Base-by-base conservation (phyloP, 1,284 basidiomycete species). In the Puccinia brachypodii region DNA sequence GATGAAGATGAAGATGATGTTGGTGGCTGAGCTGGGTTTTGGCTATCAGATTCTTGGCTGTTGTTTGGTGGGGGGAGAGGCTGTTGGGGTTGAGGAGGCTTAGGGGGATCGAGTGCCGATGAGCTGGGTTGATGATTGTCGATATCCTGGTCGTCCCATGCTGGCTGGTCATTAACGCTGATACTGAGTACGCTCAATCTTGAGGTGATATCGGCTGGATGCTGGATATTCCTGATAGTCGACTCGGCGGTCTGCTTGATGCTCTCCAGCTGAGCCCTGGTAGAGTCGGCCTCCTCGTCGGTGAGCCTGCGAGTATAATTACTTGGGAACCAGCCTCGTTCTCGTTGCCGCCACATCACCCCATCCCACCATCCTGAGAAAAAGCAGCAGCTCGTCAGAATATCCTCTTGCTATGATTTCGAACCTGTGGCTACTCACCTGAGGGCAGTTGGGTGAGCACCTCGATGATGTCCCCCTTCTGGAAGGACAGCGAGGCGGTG, bases 291-390 rank as follows among this genome's bases (percentile, higher is more conserved):
- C 85, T 95, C 94, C 83, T 92, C 91, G 83, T 94, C 92, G 38
- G 92, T 89, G 83, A 97, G 91, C 82, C 91, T 87, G 69, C 89
- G 88, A 66, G 98, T 95, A 88, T 96, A 98, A 88, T 98, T 99
- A 84, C 93, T 95, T 16, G 96, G 96, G 87, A 99, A 98, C 96
- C 96, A 98, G 66, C 96, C 96, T 75, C 96, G 91, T 86, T 93
- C 91, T 79, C 92, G 92, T 77, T 78, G 68, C 38, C 83, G 9
- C 84, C 92, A 92, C 44, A 98, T 89, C 83, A 98, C 89, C 9
- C 97, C 96, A 87, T 99, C 97, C 96, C 96, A 99, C 96, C 96
- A 99, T 22, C 96, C 96, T 81, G 40, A 9, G 44, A 3, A 3
- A 13, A 33, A 40, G n/a, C 38, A 47, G 19, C 28, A 44, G 36